Percentiles rank a stretch among this genome's conserved stretches.
Conservation (phyloP, 169 alveolate genomes). For the Perkinsus chesapeaki region DNA sequence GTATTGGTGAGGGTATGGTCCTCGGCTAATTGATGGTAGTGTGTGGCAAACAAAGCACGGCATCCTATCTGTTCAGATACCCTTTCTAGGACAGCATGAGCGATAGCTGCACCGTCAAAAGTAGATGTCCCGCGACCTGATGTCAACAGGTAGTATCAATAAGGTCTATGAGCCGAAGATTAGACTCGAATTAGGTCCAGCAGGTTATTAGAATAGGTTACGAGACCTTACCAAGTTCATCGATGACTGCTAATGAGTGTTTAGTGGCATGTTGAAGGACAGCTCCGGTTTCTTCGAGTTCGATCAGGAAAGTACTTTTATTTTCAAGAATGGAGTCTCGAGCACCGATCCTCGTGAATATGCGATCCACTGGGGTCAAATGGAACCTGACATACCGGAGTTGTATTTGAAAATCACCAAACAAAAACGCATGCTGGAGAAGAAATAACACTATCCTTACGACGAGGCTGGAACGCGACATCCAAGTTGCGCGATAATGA, state of each 20-base stretch:
- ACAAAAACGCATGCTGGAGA: constrained; percentile 21
- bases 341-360: constrained; percentile 98
- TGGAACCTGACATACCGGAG: constrained; percentile 28
- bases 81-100: constrained; percentile 47
- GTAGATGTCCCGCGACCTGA: constrained; percentile 94
- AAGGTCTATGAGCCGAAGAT: not conserved
- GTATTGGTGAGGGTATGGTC: not conserved
- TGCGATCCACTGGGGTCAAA: constrained; percentile 90
- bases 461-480: constrained; percentile 90
- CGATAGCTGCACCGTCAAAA: constrained; percentile 97
- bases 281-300: constrained; percentile 91
- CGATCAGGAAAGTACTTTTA: constrained; percentile 94
- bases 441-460: not conserved
- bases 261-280: constrained; percentile 55
- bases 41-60: constrained; percentile 91
- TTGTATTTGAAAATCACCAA: not conserved
- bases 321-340: constrained; percentile 94
- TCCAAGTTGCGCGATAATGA: constrained; percentile 96
- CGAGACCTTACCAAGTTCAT: constrained; percentile 82
- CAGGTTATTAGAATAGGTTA: not conserved
- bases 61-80: constrained; percentile 46
- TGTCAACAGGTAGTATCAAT: no score
- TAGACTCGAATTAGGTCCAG: not conserved
- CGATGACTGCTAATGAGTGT: constrained; percentile 88
- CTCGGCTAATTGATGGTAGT: constrained; percentile 71